Evolutionary conservation across 2,329 filamentous ascomycete genomes (phyloP), one percentile per base, ranked within the genome.

Genomic region (Stemphylium lycopersici): DNA sequence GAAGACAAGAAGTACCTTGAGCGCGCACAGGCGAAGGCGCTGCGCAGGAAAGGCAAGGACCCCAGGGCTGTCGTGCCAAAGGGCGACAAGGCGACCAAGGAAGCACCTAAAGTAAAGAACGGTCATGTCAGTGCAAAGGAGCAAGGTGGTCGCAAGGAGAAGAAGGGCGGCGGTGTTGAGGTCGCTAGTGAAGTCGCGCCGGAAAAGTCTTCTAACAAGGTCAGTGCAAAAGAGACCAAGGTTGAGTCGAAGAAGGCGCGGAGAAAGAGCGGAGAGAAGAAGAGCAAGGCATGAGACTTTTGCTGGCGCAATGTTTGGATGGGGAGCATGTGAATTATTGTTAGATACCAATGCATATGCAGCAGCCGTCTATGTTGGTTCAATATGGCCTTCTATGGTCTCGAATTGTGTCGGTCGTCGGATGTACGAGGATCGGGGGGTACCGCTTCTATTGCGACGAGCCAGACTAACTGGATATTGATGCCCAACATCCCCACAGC

Each of bases 1-100:
- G 80, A 81, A 58, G 80, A 82, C 56, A 62, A 75, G 42, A 72
- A 71, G 63, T 77, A 78, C 54, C 82, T 82, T 53, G 75, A 82
- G 65, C 70, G 77, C 33, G 77, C 74, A 24, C 68, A 78, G 61
- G 77, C 76, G 42, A 73, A 73, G 57, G 65, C 71, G 13, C 54
- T 81, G 53, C 73, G 79, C 52, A 72, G 72, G 61, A 82, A 81
- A 67, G 80, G 80, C 20, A 73, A 77, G 46, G 76, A 82, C 59
- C 80, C 79, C 0, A 81, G 76, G 60, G 72, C 74, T 1, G 41
- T 67, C 3, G 55, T 59, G 38, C 53, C 47, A 51, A 72, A 71
- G 53, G 60, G 38, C 6, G 34, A 59, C 56, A 62, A 69, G 50
- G 52, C 40, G 6, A 50, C 50, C 7, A 51, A 58, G 36, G 52